Evolutionary conservation across 768 basidiomycete species (phyloP).

Genomic region (Termitomyces sp.): DNA sequence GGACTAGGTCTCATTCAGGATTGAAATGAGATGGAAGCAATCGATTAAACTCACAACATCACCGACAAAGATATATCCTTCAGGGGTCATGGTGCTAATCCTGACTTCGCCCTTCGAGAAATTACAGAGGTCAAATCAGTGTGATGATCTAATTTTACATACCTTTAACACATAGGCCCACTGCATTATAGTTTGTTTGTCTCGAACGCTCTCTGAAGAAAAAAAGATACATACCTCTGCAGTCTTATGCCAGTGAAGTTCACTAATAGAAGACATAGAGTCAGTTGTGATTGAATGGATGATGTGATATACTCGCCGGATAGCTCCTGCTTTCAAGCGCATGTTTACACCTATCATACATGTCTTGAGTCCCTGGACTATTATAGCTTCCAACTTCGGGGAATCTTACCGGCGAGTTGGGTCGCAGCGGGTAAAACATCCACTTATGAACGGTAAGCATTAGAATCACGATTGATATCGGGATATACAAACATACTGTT

Average conservation of each 20-base stretch:
- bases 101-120: conserved; percentile 36
- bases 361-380: neutral
- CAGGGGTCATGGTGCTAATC: conserved; percentile 47
- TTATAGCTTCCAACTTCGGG: neutral
- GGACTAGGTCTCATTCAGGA: conserved; percentile 4
- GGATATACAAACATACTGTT: conserved; percentile 36
- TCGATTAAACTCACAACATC: conserved; percentile 38
- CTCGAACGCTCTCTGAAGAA: neutral
- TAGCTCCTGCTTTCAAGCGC: conserved; percentile 50
- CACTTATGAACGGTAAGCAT: conserved; percentile 23
- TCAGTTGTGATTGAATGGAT: neutral
- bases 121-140: neutral
- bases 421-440: conserved; percentile 46
- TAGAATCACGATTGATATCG: neutral
- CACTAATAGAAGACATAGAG: conserved; percentile 27
- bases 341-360: conserved; percentile 44
- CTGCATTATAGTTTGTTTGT: conserved; percentile 15
- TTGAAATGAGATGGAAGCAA: neutral
- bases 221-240: conserved; percentile 30
- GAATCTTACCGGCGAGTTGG: conserved; percentile 27
- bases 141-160: neutral
- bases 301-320: conserved; percentile 29
- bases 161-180: conserved; percentile 55
- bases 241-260: conserved; percentile 56
- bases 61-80: conserved; percentile 48